phyloP scores from a whole-genome alignment of 2,329 filamentous ascomycete species.

The Septoria linicola region DNA sequence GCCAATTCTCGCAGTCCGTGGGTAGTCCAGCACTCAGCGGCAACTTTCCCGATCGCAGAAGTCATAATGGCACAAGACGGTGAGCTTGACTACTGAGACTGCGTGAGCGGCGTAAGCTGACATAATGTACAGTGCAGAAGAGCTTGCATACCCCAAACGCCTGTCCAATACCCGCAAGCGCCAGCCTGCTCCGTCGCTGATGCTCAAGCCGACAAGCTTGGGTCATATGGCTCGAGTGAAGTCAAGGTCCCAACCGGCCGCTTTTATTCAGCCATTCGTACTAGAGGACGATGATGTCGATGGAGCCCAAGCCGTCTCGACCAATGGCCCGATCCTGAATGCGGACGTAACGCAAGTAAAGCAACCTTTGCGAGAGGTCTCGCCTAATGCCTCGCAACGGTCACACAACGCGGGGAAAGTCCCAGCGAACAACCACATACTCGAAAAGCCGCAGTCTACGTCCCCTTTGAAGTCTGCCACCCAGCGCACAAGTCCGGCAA shows the following conservation, averaged over 20 bases:
- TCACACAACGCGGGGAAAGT: not conserved
- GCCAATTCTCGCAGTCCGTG: constrained; percentile 17
- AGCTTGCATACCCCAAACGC: constrained; percentile 26
- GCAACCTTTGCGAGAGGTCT: constrained; percentile 30
- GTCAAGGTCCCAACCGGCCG: constrained; percentile 1
- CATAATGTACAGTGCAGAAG: constrained; percentile 19
- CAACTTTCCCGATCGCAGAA: not conserved
- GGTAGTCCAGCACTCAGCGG: constrained; percentile 21
- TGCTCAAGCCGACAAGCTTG: constrained; percentile 25
- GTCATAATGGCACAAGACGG: constrained; percentile 16
- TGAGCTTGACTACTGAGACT: constrained; percentile 11
- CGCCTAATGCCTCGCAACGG: constrained; percentile 30
- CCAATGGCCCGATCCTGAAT: not conserved
- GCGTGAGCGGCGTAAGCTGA: constrained; percentile 14
- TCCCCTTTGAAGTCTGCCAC: constrained; percentile 8
- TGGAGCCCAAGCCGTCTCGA: not conserved
- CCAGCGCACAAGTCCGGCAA: constrained; percentile 11
- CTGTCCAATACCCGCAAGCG: constrained; percentile 36
- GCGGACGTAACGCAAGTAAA: not conserved
- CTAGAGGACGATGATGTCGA: constrained; percentile 34
- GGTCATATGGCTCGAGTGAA: not conserved
- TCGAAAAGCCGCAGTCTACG: constrained; percentile 12
- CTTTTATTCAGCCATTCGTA: constrained; percentile 28
- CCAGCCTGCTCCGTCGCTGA: constrained; percentile 33
- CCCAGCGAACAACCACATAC: not conserved